Percentiles rank a stretch among this genome's conserved stretches.
phyloP scores from a whole-genome alignment of 169 alveolate genomes.

The Plasmodium gaboni region DNA sequence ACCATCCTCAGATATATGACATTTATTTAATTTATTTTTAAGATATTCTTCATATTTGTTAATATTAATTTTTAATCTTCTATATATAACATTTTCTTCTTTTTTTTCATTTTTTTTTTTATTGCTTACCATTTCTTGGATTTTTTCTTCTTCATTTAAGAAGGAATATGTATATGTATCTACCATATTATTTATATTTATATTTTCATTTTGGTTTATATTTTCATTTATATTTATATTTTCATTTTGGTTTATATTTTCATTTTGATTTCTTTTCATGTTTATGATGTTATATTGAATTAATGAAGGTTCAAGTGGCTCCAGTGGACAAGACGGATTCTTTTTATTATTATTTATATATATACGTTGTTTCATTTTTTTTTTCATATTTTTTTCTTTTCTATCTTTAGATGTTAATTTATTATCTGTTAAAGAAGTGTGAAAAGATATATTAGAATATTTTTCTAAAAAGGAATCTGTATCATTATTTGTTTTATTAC shows the following conservation, averaged over 20 bases:
- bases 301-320: not conserved
- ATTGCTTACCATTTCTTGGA: not conserved
- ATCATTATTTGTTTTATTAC: not conserved
- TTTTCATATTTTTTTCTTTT: not conserved
- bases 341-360: not conserved
- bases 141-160: not conserved
- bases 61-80: constrained; percentile 38
- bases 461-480: constrained; percentile 37
- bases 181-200: too few species aligned
- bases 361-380: not conserved
- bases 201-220: not conserved
- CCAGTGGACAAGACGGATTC: not conserved
- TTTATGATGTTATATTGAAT: too few species aligned
- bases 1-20: constrained; percentile 33
- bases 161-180: not conserved
- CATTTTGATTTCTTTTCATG: not conserved
- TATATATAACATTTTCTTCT: constrained; percentile 24
- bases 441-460: not conserved
- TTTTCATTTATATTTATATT: not conserved
- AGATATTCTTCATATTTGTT: constrained; percentile 58
- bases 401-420: too few species aligned
- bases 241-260: not conserved
- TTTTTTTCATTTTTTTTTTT: not conserved
- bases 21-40: constrained; percentile 39
- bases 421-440: not conserved